Base-by-base conservation (phyloP, 208 protist genomes). In the Balamuthia mandrillaris region DNA sequence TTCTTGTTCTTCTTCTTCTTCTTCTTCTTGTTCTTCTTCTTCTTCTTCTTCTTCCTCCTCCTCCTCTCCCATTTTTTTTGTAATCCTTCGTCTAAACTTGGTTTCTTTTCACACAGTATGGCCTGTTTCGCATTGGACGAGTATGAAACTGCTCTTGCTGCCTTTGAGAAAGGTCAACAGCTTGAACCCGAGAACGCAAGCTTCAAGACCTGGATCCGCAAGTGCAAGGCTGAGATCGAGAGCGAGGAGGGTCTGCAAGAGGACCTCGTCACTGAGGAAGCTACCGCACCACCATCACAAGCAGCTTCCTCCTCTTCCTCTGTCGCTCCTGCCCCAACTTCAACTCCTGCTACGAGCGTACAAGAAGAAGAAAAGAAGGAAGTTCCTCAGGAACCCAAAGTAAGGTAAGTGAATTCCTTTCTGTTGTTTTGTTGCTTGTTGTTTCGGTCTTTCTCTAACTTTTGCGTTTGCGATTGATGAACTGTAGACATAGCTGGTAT, bases 141-240 rank as follows among this genome's bases (percentile, higher is more conserved):
- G 77, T 88, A 60, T 63, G 63, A 60, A 16, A 75, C 74, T 1
- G 85, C 85, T 16, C 82, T 52, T 54, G 75, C 45, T 0, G 85
- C 85, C 54, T 84, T 88, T 44, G 60, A 88, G 75, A 33, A 45
- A 24, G 85, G 75, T 10, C 42, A 60, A 21, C 44, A 44, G 29
- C 41, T 88, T 14, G 74, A 88, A 27, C 45, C 74, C 5, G 1
- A 39, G 21, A 82, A 85, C 51, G 42, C 37, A 49, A 16, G 39
- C 33, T 84, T 84, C 52, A 84, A 85, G 47, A 88, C 85, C n/a
- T 88, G 85, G 85, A 47, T 88, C 31, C 85, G 85, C 74, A 88
- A 88, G 63, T 88, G 85, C 85, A 58, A 83, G 7, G 85, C 85
- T 33, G 85, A 88, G 52, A 35, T 88, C 42, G 42, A 1, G 54